Base-by-base conservation (phyloP, 768 basidiomycete genomes). In the Calocybe gangraenosa region DNA sequence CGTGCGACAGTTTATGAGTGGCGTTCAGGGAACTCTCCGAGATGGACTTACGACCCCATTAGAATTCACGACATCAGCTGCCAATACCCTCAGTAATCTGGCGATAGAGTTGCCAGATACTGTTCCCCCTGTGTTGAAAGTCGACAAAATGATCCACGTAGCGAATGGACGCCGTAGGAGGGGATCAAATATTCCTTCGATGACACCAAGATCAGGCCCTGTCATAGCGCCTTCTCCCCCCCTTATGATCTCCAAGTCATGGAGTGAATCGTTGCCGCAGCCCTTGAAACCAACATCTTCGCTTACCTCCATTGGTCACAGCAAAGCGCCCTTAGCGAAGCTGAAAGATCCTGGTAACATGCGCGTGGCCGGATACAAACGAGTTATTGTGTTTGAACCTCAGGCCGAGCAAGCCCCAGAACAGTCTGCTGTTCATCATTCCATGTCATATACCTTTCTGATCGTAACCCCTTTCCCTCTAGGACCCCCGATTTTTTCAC, bases 1-100 rank as follows among this genome's bases (percentile, higher is more conserved):
- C 34, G 69, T 89, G 64, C 73, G 83, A 20, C 83, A 87, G 45
- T 78, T 90, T 47, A 80, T 89, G 70, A 70, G 71, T 9, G 78
- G 82, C 23, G 68, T 79, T 21, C 76, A 79, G 25, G 81, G 79
- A 51, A 67, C 73, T 1, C 61, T 73, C 9, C 64, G 25, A 11
- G 25, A 28, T 11, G 25, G 25, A 28, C 25, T 28, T 5, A 28
- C 25, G 11, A 28, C 25, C 25, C 25, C 25, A 28, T 6, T 6
- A 6, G 25, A 28, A 28, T 28, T 28, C 5, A 28, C 11, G 25
- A 11, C 25, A 11, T 5, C 25, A 11, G 11, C 25, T 28, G 25
- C 11, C 11, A 5, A 5, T 28, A 11, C 11, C 25, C 6, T 28
- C 25, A 11, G 6, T 28, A 28, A 5, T 6, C 25, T 11, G 5